Evolutionary conservation across 2,329 filamentous ascomycete species (phyloP).

Genomic region (Leptosphaerulina australis): DNA sequence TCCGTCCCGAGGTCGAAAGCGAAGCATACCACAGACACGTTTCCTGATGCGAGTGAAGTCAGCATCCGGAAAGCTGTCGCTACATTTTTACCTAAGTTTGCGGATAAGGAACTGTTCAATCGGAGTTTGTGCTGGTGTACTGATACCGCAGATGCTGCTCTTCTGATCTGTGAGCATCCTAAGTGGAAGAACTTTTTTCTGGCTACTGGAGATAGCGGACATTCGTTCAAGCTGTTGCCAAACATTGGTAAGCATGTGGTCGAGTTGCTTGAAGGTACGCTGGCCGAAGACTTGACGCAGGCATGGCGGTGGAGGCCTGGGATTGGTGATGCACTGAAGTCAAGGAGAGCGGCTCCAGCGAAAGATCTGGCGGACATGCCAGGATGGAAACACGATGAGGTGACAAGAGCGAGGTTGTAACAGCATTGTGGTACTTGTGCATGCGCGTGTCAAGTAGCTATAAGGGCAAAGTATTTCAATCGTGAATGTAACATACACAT

Average conservation of each 20-base stretch:
- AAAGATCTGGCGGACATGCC: slow-evolving; percentile 56
- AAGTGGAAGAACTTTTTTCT: slow-evolving; percentile 56
- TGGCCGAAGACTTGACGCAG: slow-evolving; percentile 49
- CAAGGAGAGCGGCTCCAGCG: slow-evolving; percentile 49
- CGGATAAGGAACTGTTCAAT: slow-evolving; percentile 50
- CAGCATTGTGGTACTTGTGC: background rate
- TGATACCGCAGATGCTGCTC: slow-evolving; percentile 66
- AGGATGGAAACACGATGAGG: slow-evolving; percentile 48
- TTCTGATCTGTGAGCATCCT: slow-evolving; percentile 62
- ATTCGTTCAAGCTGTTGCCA: slow-evolving; percentile 56
- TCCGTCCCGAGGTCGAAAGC: slow-evolving; percentile 58
- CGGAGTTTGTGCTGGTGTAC: slow-evolving; percentile 64
- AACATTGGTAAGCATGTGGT: slow-evolving; percentile 57
- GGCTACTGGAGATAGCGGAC: slow-evolving; percentile 57
- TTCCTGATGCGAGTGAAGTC: slow-evolving; percentile 55
- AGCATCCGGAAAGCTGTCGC: slow-evolving; percentile 43
- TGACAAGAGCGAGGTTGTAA: background rate
- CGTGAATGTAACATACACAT: slow-evolving; percentile 1
- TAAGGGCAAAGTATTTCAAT: background rate
- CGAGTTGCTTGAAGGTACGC: slow-evolving; percentile 51
- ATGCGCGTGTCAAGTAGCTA: no score
- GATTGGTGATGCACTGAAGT: slow-evolving; percentile 52
- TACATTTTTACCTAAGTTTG: slow-evolving; percentile 53
- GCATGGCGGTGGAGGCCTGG: slow-evolving; percentile 57
- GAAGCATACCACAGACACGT: slow-evolving; percentile 52